Percentiles rank a stretch among this genome's conserved stretches.
Conservation (phyloP, 2,329 filamentous ascomycete species). For the Fusarium palustre region DNA sequence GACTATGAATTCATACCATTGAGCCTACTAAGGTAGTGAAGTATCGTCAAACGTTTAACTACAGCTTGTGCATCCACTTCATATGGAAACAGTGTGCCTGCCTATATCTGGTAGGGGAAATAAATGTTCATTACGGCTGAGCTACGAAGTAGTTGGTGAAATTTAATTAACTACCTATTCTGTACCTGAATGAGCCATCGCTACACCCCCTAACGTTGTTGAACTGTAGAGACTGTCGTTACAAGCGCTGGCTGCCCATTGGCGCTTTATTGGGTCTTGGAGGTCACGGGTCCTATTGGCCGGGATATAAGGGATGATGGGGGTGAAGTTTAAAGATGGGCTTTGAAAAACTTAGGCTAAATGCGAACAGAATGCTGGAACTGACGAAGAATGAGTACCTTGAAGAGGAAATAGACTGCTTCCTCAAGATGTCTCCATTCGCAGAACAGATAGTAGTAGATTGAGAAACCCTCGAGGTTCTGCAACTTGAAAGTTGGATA, state of each 20-base stretch:
- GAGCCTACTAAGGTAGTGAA: conserved; percentile 16
- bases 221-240: conserved; percentile 3
- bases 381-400: neutral
- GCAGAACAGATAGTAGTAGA: neutral
- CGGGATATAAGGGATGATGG: conserved; percentile 25
- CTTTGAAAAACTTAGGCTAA: conserved; percentile 41
- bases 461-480: neutral
- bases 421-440: neutral
- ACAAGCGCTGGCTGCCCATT: conserved; percentile 45
- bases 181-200: neutral
- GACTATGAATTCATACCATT: neutral
- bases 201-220: neutral
- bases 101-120: neutral
- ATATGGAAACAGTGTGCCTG: neutral
- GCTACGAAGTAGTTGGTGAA: neutral
- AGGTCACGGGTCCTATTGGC: conserved; percentile 33
- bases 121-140: neutral
- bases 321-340: conserved; percentile 3
- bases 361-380: conserved; percentile 16
- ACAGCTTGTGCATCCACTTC: neutral
- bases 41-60: neutral
- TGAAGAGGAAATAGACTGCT: neutral
- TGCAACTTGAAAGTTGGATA: neutral
- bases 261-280: conserved; percentile 26
- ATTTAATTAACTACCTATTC: too few species aligned